Conservation (phyloP, 1,284 basidiomycete species). For the Xerocomus amazonicus region DNA sequence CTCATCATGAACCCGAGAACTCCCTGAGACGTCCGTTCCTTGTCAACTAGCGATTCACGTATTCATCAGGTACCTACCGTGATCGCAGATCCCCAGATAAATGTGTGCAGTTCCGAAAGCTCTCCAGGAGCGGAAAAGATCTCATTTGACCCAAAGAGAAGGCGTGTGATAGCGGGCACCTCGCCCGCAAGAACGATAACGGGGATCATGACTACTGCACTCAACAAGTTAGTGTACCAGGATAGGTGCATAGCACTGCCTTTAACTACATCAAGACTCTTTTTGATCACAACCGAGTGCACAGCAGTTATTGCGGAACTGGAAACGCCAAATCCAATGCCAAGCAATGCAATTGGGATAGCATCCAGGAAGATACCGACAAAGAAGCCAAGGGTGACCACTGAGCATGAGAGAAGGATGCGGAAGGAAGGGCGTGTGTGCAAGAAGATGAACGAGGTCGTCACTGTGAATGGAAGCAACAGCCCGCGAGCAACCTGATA, state of each 20-base stretch:
- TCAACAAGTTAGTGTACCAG: conserved; percentile 83
- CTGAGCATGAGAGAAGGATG: conserved; percentile 64
- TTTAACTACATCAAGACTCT: conserved; percentile 67
- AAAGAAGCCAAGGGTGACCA: conserved; percentile 84
- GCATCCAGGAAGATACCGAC: conserved; percentile 79
- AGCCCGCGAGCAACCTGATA: conserved; percentile 89
- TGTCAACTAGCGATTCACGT: conserved; percentile 3
- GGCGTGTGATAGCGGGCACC: conserved; percentile 51
- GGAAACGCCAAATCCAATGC: conserved; percentile 71
- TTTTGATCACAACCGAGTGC: conserved; percentile 87
- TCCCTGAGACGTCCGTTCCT: conserved; percentile 46
- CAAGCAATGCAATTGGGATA: conserved; percentile 55
- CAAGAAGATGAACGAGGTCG: conserved; percentile 71
- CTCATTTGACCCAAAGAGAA: conserved; percentile 50
- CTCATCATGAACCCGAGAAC: conserved; percentile 84
- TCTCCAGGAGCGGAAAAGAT: conserved; percentile 34
- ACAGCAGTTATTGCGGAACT: conserved; percentile 76
- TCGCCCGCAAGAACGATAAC: conserved; percentile 71
- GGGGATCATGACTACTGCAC: conserved; percentile 63
- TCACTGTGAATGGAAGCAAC: conserved; percentile 82
- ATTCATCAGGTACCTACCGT: conserved; percentile 49
- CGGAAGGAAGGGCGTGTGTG: conserved; percentile 67
- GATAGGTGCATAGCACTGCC: conserved; percentile 76
- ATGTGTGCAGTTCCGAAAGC: conserved; percentile 56
- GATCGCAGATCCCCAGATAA: conserved; percentile 73